Base-by-base conservation (phyloP, 805 yeast genomes). In the Pichia cephalocereana region DNA sequence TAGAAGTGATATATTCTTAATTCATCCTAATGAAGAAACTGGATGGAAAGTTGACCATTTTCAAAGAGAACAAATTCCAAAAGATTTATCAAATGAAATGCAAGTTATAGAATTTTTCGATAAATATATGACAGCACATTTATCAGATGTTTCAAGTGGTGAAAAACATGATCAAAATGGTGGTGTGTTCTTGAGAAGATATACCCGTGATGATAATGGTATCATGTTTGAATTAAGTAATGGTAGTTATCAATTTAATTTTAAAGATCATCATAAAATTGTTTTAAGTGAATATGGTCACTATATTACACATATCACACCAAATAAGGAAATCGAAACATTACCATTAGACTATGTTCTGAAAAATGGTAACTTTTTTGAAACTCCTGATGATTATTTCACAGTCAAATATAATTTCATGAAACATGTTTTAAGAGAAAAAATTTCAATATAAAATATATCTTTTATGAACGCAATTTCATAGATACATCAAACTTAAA, bases 181-280 rank as follows among this genome's bases (percentile, higher is more conserved):
- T 14, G 48, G 46, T 17, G 83, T 86, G 12, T 89, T 85, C 63
- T 72, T 91, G 54, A 80, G 93, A 70, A 76, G 95, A 57, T 88
- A 86, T 62, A 79, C 87, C 26, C 80, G 98, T 64, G 80, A 82
- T 46, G 76, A 80, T 42, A 82, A 80, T 53, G 87, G 78, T 63
- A 87, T 90, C 48, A 85, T 90, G 95, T 93, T 93, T 70, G 91
- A 88, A 64, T 69, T 93, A 70, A 86, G 95, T 61, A 87, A 89
- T 61, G 96, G 96, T 19, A 82, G 88, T 40, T 80, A 86, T 66
- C 99, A 93, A 66, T 90, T 90, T 70, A 93, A 93, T 68, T 93
- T 93, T 69, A 84, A 84, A 64, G 98, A 93, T 67, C 99, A 93
- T 62, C 90, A 85, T 67, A 93, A 93, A 67, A 69, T 90, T 47